Evolutionary conservation across 2,329 filamentous ascomycete species (phyloP).

Genomic region (Apiospora aurea): DNA sequence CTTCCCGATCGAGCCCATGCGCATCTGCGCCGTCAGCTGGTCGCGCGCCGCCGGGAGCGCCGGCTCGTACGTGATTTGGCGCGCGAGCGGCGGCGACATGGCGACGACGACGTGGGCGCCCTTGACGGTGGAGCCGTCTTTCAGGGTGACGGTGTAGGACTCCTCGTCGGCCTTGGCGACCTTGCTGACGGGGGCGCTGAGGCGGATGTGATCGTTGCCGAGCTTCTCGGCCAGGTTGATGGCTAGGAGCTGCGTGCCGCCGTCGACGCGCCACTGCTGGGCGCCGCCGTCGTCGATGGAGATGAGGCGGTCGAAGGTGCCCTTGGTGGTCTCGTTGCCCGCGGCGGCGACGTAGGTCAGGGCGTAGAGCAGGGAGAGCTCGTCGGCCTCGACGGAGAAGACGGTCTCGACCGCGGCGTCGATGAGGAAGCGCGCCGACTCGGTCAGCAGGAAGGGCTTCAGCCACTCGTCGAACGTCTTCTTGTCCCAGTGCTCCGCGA

Average conservation of each 20-base stretch:
- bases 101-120: constrained; percentile 15
- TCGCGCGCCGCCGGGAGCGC: neutral
- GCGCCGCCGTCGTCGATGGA: neutral
- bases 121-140: neutral
- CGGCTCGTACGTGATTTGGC: neutral
- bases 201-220: neutral
- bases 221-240: constrained; percentile 7
- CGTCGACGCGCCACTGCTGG: constrained; percentile 12
- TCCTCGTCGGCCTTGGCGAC: neutral
- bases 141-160: neutral
- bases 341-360: neutral
- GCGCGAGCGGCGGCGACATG: constrained; percentile 6
- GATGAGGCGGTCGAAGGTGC: neutral
- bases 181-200: neutral
- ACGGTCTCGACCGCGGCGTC: neutral
- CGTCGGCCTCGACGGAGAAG: neutral
- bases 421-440: constrained; percentile 9
- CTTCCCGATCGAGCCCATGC: constrained; percentile 12
- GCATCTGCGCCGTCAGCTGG: constrained; percentile 13
- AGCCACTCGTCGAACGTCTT: constrained; percentile 1
- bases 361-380: neutral
- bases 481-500: neutral
- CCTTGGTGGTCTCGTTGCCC: constrained; percentile 5
- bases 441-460: neutral
- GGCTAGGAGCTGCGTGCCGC: constrained; percentile 3